These are phyloP conservation scores for Wickerhamomyces sydowiorum DNA, from an alignment of 805 yeast genomes.

Conservation along the genomic window DNA sequence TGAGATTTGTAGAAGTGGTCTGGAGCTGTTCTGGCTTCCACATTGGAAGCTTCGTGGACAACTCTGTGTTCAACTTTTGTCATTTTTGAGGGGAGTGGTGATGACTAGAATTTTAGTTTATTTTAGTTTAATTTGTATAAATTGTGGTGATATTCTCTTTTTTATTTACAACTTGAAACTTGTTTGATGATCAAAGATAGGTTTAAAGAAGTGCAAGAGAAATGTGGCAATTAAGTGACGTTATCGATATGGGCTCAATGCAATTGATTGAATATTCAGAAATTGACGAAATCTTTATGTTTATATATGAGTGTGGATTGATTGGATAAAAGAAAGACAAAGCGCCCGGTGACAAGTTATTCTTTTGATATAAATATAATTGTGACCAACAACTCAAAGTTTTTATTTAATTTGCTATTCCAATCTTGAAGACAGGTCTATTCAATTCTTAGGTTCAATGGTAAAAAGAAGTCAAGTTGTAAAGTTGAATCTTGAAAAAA, in stretches of 20 bases:
- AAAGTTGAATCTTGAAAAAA: not conserved
- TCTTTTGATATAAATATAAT: no score
- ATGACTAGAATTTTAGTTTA: not conserved
- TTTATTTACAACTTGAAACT: not conserved
- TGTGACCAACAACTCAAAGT: not conserved
- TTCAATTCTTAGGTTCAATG: not conserved
- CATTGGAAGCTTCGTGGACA: conserved; percentile 35
- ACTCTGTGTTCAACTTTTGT: conserved; percentile 22
- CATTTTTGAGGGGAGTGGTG: not conserved
- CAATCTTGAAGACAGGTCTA: not conserved
- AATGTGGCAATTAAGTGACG: no score
- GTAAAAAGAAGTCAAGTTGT: not conserved
- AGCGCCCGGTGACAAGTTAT: not conserved
- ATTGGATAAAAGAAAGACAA: not conserved
- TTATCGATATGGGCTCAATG: not conserved
- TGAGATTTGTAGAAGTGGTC: conserved; percentile 35
- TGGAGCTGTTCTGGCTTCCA: conserved; percentile 26
- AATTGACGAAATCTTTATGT: not conserved
- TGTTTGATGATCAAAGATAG: no score
- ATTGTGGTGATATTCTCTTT: not conserved
- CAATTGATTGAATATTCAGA: not conserved
- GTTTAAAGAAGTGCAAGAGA: no score
- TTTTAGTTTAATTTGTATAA: not conserved
- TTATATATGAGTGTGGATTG: not conserved
- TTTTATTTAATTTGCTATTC: not conserved